Base-by-base conservation (phyloP, 805 yeast genomes). In the Nakazawaea sp. region DNA sequence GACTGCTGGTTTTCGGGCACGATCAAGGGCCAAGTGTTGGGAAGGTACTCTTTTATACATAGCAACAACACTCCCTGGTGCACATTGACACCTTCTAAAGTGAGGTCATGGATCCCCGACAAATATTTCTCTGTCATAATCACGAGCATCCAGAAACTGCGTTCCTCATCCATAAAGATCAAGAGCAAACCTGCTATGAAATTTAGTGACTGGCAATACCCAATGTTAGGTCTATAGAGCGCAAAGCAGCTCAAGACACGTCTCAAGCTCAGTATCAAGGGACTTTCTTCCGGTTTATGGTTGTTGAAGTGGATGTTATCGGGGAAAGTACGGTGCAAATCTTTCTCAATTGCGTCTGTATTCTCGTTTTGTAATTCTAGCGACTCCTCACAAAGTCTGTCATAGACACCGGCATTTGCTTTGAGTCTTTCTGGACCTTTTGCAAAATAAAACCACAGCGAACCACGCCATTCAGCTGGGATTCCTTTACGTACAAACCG, bases 401-500 rank as follows among this genome's bases (percentile, higher is more conserved):
- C 84, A 55, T 89, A 92, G 2, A 84, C 70, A 1, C 95, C 96
- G 12, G 62, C 63, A 52, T 89, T 77, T 27, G 76, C 75, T 46
- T 72, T 76, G 40, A 87, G 58, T 46, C 70, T 70, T n/a, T 61
- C 59, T 28, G 48, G 44, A 2, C 97, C 98, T 18, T 79, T 78
- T 7, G 95, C 95, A 57, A 85, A 90, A 64, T 78, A 81, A 69
- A 92, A 90, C 98, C 98, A 90, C 1, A 97, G 96, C 46, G 75
- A 74, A 1, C 98, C 98, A 46, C 98, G 66, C 97, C 96, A 90
- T 53, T 87, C 96, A 0, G 96, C 89, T 0, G 98, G 97, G 9
- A 90, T 80, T 10, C 98, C 98, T 54, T 84, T 84, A 39, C 97
- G 71, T 10, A 92, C 75, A 50, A 85, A 80, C 41, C 94, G 71